Evolutionary conservation across 345 rosid genomes (phyloP).

Genomic region (Eucalyptus curtisii): DNA sequence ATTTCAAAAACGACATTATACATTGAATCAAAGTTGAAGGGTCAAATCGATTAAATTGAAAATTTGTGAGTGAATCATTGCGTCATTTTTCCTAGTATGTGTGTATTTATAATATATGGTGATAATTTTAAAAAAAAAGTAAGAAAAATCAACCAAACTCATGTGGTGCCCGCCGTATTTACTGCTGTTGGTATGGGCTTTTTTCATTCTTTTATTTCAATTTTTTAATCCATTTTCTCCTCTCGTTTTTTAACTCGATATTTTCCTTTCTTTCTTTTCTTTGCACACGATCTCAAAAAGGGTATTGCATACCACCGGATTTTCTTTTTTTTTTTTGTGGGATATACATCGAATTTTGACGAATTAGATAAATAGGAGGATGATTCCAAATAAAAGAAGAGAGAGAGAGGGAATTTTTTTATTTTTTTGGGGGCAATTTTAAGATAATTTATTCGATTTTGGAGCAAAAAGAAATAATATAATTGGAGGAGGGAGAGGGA

Average conservation of each 20-base stretch:
- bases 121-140: no score
- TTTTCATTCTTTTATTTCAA: background rate
- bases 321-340: background rate
- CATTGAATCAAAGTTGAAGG: no score
- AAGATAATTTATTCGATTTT: background rate
- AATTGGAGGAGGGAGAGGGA: background rate
- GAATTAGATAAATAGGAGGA: background rate
- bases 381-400: background rate
- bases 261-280: background rate
- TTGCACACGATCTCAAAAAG: background rate
- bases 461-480: constrained; percentile 5
- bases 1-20: fast-evolving
- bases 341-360: background rate
- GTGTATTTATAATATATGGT: no score
- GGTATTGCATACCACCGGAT: background rate
- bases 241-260: no score
- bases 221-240: background rate
- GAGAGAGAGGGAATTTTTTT: background rate
- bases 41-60: background rate
- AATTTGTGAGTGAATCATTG: fast-evolving
- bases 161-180: background rate
- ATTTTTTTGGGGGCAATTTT: background rate
- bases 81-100: no score
- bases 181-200: background rate
- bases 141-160: background rate